A percentile compares a stretch with the other conserved stretches of the same genome.
phyloP scores from a whole-genome alignment of 352 stramenopile species.

The Globisporangium cederbergense region DNA sequence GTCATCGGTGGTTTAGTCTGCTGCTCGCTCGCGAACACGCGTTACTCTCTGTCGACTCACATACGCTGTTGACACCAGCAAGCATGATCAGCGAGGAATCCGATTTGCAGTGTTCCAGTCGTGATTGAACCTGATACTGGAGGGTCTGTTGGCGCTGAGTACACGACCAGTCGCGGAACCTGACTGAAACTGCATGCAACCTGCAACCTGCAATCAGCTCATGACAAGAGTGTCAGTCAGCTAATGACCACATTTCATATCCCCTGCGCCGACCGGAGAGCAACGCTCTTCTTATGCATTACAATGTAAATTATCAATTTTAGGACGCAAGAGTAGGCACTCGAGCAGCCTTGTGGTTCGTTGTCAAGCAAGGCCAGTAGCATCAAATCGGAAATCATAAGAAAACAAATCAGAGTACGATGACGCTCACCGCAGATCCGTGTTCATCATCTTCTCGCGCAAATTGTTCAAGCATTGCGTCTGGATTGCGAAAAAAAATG shows the following conservation, averaged over 20 bases:
- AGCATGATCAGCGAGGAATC: neutral
- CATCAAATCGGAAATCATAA: neutral
- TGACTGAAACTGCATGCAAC: neutral
- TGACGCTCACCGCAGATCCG: constrained; percentile 44
- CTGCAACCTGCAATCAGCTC: neutral
- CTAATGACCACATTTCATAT: neutral
- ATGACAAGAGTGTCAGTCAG: neutral
- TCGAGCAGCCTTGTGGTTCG: neutral
- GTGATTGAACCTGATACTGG: neutral
- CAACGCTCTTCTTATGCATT: neutral
- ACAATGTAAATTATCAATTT: constrained; percentile 1
- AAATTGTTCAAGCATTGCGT: constrained; percentile 53
- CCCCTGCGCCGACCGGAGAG: neutral
- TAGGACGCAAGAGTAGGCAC: neutral
- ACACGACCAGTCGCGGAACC: neutral
- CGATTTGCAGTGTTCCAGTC: neutral
- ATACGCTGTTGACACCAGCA: neutral
- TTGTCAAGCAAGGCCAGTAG: neutral
- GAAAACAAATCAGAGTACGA: neutral
- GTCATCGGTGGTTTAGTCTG: constrained; percentile 27
- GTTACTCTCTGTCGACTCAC: neutral
- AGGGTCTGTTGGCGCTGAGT: neutral
- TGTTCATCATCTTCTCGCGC: constrained; percentile 41
- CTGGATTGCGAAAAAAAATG: constrained; percentile 19
- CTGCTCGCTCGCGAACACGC: neutral